Evolutionary conservation across 768 basidiomycete species (phyloP), one percentile per base, ranked within the genome.

Genomic region (Suillus clintonianus): DNA sequence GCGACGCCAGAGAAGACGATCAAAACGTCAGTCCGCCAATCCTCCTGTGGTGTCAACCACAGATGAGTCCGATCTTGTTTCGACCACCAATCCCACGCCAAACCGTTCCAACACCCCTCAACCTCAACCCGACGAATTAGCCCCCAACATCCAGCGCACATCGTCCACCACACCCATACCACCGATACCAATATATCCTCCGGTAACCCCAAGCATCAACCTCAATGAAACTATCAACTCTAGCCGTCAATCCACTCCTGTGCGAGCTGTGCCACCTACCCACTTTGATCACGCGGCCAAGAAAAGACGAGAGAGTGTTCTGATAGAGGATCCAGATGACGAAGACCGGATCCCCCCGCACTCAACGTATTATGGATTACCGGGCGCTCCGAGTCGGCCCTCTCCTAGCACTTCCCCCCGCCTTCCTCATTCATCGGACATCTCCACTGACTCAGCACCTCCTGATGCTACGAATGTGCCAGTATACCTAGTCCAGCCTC

Each of bases 251-350:
- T 66, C 76, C 13, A 76, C 75, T 54, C 75, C 76, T 64, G 75
- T 77, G 36, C 71, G 76, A 30, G 62, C 67, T 17, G 65, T 72
- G 42, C 79, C 78, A 59, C 67, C 68, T 39, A 81, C 79, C 61
- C 81, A 78, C 32, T 77, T 73, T 42, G 81, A 82, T 62, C 41
- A 62, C 10, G 73, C 77, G 65, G 63, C 77, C 61, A 75, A 86
- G 67, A 69, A 79, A 75, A 78, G 88, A 67, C 76, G 90, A 68
- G 39, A 41, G 27, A 88, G 89, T 71, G 82, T 89, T 30, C 78
- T 91, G 1, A 81, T 92, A 45, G 90, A 89, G 71, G 87, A 89
- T 61, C 87, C 89, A 48, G 89, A 91, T 43, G 88, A 89, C 61
- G 77, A 80, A 14, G 81, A 84, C 56, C 66, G 71, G 19, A 53